Percentiles rank a stretch among this genome's conserved stretches.
phyloP scores from a whole-genome alignment of 176 grass and related monocot species.

The Carex pumila region DNA sequence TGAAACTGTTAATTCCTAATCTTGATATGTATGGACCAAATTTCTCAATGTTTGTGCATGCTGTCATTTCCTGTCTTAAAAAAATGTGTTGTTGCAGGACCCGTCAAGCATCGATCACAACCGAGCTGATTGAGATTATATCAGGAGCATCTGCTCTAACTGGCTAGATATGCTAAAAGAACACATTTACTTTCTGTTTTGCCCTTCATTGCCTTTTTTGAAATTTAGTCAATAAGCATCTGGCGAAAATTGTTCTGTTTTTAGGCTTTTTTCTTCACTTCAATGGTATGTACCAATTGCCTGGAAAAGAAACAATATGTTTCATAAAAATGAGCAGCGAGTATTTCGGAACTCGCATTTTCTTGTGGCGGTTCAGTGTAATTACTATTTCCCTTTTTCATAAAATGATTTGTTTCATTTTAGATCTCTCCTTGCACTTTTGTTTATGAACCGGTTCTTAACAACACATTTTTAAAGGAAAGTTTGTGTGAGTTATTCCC shows the following conservation, averaged over 20 bases:
- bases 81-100: slow-evolving; percentile 48
- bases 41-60: background rate
- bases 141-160: slow-evolving; percentile 93
- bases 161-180: slow-evolving; percentile 18
- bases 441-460: background rate
- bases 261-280: slow-evolving; percentile 15
- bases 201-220: slow-evolving; percentile 2
- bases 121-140: slow-evolving; percentile 89
- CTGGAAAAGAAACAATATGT: slow-evolving; percentile 13
- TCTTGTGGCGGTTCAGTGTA: slow-evolving; percentile 16
- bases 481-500: background rate
- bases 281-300: slow-evolving; percentile 10
- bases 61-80: background rate
- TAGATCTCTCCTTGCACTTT: background rate
- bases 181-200: background rate
- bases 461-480: background rate
- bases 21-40: background rate
- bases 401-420: slow-evolving; percentile 5
- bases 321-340: slow-evolving; percentile 17
- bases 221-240: slow-evolving; percentile 12
- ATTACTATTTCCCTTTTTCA: slow-evolving; percentile 15
- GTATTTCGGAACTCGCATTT: background rate
- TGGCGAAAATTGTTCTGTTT: background rate
- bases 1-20: background rate
- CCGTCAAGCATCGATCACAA: slow-evolving; percentile 94